phyloP scores from a whole-genome alignment of 2,329 filamentous ascomycete genomes.

The Curvularia spicifera region DNA sequence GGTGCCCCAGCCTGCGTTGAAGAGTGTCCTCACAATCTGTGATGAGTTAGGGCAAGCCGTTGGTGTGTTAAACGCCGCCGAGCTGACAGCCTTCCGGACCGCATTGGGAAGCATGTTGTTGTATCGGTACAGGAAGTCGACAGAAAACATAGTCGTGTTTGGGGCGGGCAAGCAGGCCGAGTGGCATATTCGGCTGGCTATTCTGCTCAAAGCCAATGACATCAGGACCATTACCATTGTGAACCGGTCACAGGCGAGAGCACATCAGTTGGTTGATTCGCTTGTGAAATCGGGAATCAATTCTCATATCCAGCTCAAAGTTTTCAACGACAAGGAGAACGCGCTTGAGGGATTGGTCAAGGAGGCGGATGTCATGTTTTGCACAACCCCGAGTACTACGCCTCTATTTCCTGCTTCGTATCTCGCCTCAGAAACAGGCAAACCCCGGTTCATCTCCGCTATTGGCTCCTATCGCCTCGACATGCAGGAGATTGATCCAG shows the following conservation, averaged over 20 bases:
- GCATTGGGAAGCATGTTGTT: conserved; percentile 74
- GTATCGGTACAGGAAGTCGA: conserved; percentile 20
- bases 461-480: conserved; percentile 43
- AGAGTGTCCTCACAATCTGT: conserved; percentile 70
- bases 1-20: conserved; percentile 51
- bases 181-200: conserved; percentile 57
- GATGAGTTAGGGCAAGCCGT: conserved; percentile 60
- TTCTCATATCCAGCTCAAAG: background rate
- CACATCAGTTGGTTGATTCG: conserved; percentile 16
- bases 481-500: conserved; percentile 59
- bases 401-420: conserved; percentile 53
- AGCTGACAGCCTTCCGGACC: conserved; percentile 81
- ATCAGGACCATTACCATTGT: conserved; percentile 40
- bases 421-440: conserved; percentile 28
- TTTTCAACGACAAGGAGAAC: background rate
- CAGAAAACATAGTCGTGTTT: conserved; percentile 54
- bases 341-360: background rate
- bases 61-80: conserved; percentile 74
- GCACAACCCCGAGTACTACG: conserved; percentile 56
- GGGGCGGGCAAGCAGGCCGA: conserved; percentile 59
- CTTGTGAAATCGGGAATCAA: conserved; percentile 10
- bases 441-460: conserved; percentile 33
- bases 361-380: conserved; percentile 55
- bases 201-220: conserved; percentile 47
- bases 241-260: conserved; percentile 27